A percentile compares a stretch with the other conserved stretches of the same genome.
phyloP scores from a whole-genome alignment of 768 basidiomycete genomes.

The Tulasnella sp. region DNA sequence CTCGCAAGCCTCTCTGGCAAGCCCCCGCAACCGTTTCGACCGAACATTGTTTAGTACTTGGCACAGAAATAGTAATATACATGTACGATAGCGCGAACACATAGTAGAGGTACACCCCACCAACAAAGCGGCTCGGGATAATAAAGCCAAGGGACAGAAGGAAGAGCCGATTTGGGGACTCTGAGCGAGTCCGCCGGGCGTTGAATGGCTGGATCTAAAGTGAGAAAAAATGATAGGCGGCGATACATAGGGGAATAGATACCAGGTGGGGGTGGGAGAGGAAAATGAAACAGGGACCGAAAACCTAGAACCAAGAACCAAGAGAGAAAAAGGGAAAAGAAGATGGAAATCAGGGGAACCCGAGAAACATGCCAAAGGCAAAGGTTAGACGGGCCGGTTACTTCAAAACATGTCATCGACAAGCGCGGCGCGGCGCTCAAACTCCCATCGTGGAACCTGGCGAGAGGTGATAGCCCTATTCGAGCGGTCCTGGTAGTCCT shows the following conservation, averaged over 20 bases:
- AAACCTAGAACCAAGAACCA: neutral
- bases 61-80: neutral
- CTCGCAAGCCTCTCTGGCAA: too few relatives aligned
- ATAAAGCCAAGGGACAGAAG: neutral
- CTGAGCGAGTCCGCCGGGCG: neutral
- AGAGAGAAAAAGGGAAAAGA: neutral
- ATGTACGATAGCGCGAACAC: neutral
- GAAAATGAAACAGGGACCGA: neutral
- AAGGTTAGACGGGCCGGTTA: neutral
- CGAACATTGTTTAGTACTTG: neutral
- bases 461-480: neutral
- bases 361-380: neutral
- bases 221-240: neutral
- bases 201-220: neutral
- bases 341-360: neutral
- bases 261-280: neutral
- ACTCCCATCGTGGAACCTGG: conserved; percentile 12
- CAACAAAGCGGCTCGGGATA: neutral
- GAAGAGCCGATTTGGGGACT: neutral
- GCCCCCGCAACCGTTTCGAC: neutral
- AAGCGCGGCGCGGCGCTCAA: neutral
- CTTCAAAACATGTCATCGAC: neutral
- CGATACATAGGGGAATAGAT: neutral
- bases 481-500: neutral
- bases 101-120: neutral